Conservation (phyloP, 805 yeast species). For the Lachancea lanzarotensis region DNA sequence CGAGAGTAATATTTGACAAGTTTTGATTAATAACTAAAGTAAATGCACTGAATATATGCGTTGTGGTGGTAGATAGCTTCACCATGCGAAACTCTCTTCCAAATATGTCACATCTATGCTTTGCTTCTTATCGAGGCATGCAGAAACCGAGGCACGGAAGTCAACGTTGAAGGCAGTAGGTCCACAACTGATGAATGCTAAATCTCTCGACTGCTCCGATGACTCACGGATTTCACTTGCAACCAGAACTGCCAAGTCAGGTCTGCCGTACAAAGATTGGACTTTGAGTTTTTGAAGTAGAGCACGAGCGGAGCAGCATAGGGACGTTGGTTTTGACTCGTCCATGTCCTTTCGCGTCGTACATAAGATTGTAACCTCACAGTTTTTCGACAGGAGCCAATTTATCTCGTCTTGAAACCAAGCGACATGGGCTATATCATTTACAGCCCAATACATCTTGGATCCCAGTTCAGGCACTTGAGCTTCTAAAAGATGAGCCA, state of each 20-base stretch:
- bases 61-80: neutral
- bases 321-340: neutral
- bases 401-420: conserved; percentile 44
- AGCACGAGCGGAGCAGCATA: neutral
- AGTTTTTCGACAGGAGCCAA: conserved; percentile 24
- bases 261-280: conserved; percentile 37
- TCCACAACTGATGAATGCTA: conserved; percentile 58
- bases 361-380: conserved; percentile 22
- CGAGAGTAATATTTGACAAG: conserved; percentile 1
- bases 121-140: conserved; percentile 28
- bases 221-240: conserved; percentile 28
- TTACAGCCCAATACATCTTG: conserved; percentile 58
- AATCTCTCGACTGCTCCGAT: conserved; percentile 36
- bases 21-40: no score
- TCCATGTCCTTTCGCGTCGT: conserved; percentile 6
- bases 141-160: conserved; percentile 42
- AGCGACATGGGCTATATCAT: conserved; percentile 43
- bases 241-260: conserved; percentile 39
- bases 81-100: conserved; percentile 34
- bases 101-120: conserved; percentile 28
- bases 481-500: conserved; percentile 23
- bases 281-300: neutral
- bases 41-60: no score
- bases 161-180: conserved; percentile 54
- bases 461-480: conserved; percentile 26